These are phyloP conservation scores for Solanum sejunctum DNA, from an alignment of 257 asterid species.

Conservation along the genomic window DNA sequence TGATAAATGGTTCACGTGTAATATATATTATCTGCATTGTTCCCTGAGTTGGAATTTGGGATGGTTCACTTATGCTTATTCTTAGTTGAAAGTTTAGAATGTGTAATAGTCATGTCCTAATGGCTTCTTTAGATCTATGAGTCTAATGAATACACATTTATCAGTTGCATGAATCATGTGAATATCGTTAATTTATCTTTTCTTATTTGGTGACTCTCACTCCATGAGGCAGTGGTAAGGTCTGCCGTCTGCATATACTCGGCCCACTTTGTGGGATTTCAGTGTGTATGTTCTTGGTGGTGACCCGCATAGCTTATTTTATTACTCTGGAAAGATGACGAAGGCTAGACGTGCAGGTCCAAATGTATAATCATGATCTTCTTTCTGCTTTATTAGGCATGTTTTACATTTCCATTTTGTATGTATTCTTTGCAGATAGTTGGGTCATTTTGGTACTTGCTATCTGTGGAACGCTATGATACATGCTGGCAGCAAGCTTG, in stretches of 20 bases:
- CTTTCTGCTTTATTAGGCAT: neutral
- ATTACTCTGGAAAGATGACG: neutral
- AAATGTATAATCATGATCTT: neutral
- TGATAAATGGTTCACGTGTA: neutral
- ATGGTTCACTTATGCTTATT: neutral
- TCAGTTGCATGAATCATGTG: neutral
- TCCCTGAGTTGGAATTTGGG: neutral
- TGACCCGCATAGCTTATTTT: neutral
- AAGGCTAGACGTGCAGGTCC: neutral
- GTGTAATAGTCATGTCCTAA: neutral
- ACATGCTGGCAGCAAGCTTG: conserved; percentile 97
- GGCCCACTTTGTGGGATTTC: too few relatives aligned
- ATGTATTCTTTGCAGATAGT: conserved; percentile 55
- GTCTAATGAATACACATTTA: neutral
- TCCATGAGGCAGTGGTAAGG: too few relatives aligned
- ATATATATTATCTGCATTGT: neutral
- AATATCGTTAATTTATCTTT: neutral
- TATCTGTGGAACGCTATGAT: conserved; percentile 88
- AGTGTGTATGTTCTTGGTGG: too few relatives aligned
- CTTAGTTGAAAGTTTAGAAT: neutral
- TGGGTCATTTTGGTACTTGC: conserved; percentile 98
- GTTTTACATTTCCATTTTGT: neutral
- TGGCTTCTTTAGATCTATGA: neutral
- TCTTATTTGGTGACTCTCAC: neutral
- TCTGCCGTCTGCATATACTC: too few relatives aligned